Evolutionary conservation across 2,329 filamentous ascomycete species (phyloP), one percentile per base, ranked within the genome.

Genomic region (Ceratocystiopsis brevicomis): DNA sequence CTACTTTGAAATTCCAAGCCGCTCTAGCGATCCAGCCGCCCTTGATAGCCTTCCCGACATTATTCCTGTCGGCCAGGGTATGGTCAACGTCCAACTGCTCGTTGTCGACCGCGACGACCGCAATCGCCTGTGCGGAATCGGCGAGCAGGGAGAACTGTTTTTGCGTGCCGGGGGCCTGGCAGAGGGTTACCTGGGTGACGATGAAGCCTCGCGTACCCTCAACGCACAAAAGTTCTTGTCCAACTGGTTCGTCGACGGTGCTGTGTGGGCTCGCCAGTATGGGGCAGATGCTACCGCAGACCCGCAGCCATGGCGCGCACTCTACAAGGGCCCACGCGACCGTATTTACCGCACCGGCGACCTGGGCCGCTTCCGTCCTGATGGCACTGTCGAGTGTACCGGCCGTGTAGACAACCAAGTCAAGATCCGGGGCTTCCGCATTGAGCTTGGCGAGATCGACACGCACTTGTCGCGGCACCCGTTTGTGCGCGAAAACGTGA

Each of bases 341-440:
- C 71, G 87, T 33, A 61, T 96, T 42, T 96, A 98, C 60, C 66
- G 82, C 17, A 90, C 79, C 36, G 90, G 88, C 21, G 88, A 96
- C 57, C 64, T 98, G 4, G 88, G 88, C 4, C 67, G 76, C 45
- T 87, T 82, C 54, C 73, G 2, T 68, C 75, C 38, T 59, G 61
- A 9, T 84, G 82, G 34, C 77, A 79, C 50, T 79, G 44, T 37
- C 85, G 12, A 80, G 81, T 54, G 82, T 77, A 54, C 81, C 11
- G 88, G 88, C 18, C 71, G 90, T 46, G 77, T 76, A 19, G 88
- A 96, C 55, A 39, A 37, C 19, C 49, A 96, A 57, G 83, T 95
- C 64, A 98, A 96, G 67, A 88, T 96, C 50, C 80, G 90, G 47
- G 88, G 88, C 1, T 96, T 95, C 68, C 73, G 88, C 48, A 93